Percentiles rank a stretch among this genome's conserved stretches.
Conservation (phyloP, 192 early-diverging fungal genomes). For the Entophlyctis helioformis region DNA sequence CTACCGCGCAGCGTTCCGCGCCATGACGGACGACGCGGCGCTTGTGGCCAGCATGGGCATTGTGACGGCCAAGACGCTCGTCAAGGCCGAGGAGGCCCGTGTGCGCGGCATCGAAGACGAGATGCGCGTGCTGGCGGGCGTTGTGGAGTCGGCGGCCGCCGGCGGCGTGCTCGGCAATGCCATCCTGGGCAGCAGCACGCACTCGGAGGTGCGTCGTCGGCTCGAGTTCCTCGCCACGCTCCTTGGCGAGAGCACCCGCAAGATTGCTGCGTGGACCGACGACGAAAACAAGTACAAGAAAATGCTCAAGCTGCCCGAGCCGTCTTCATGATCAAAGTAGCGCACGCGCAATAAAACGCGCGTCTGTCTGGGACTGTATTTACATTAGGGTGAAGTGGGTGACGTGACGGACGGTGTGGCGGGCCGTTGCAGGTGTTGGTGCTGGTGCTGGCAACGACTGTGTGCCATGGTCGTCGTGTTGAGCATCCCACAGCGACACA, state of each 20-base stretch:
- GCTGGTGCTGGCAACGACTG: too few species aligned
- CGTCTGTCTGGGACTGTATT: too few species aligned
- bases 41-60: constrained; percentile 72
- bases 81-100: constrained; percentile 20
- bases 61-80: constrained; percentile 20
- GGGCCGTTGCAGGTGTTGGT: too few species aligned
- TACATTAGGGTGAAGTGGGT: too few species aligned
- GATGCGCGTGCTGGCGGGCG: constrained; percentile 9
- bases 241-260: constrained; percentile 9
- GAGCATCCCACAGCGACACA: too few species aligned
- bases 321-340: too few species aligned
- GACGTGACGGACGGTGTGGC: too few species aligned
- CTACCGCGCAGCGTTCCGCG: constrained; percentile 62
- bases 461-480: too few species aligned
- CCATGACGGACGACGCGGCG: constrained; percentile 56
- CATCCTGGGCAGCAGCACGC: not conserved
- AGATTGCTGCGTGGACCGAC: constrained; percentile 9
- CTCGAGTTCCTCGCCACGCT: constrained; percentile 15
- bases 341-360: too few species aligned
- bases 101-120: constrained; percentile 18
- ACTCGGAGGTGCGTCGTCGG: constrained; percentile 7
- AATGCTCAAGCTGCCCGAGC: constrained; percentile 19
- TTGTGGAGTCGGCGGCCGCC: not conserved
- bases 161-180: too few species aligned
- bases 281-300: constrained; percentile 23